Base-by-base conservation (phyloP, 306 rosid genomes). In the Castanopsis chinensis region DNA sequence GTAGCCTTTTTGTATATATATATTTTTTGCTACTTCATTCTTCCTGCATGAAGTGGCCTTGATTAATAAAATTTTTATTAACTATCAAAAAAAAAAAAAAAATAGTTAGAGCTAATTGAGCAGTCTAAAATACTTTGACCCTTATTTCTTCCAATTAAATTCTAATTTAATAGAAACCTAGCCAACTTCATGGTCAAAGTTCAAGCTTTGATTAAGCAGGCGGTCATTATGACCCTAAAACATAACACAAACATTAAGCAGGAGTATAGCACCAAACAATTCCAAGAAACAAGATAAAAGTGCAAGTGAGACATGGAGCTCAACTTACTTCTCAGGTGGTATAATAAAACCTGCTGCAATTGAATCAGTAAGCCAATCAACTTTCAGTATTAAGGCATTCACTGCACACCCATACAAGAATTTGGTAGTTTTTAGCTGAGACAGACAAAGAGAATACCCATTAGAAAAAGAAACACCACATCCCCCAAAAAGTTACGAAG, bases 371-470 rank as follows among this genome's bases (percentile, higher is more conserved):
- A 91, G 87, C 98, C 98, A 91, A 81, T 88, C 92, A 84, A 82
- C 89, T 69, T 89, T 87, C 67, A 94, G 88, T 80, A 92, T 85
- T 23, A 84, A 79, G 55, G 98, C 85, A 70, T 92, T 92, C 78
- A 89, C 93, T 32, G 97, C 93, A 85, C 98, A 94, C 65, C 96
- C 98, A 37, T 89, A 94, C 85, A 94, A 86, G 82, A 94, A 94
- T 81, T 92, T 94, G 43, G 88, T 69, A 20, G 93, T 92, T 81
- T 90, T 90, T 65, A 88, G 91, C 98, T 94, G 91, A 90, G 84
- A 85, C 52, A 80, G 67, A 83, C 61, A 80, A 58, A 83, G 56
- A 82, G 79, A 77, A 60, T 45, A 86, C 35, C 55, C 41, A 61
- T 80, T 51, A 85, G 37, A 75, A 20, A 72, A 71, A 51, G 43